These are phyloP conservation scores for Wickerhamomyces chambardii DNA, from an alignment of 805 yeast genomes.

Conservation along the genomic window DNA sequence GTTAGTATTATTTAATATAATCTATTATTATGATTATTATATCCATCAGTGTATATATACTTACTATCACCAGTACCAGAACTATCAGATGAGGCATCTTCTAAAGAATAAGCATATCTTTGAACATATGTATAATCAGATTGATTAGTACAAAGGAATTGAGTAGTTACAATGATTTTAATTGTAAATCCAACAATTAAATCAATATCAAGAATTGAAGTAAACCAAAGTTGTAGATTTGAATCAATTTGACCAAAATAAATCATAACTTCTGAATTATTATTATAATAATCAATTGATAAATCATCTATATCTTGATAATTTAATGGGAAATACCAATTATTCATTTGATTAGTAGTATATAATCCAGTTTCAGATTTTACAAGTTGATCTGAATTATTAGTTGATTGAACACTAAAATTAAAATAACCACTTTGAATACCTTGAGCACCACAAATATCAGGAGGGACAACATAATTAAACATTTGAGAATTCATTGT, in stretches of 20 bases:
- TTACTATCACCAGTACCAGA: background rate
- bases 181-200: background rate
- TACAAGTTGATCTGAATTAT: background rate
- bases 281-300: no score
- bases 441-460: background rate
- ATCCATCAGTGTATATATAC: no score
- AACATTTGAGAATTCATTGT: background rate
- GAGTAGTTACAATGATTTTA: no score
- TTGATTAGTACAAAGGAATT: background rate
- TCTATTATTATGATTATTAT: no score
- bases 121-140: no score
- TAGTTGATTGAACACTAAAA: background rate
- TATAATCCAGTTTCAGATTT: background rate
- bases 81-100: background rate
- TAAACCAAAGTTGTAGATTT: background rate
- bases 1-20: no score
- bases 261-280: background rate
- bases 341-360: background rate
- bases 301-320: no score
- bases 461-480: background rate
- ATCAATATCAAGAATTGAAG: background rate
- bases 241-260: background rate
- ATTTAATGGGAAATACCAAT: background rate
- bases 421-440: background rate
- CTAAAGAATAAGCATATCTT: no score